phyloP scores from a whole-genome alignment of 2,329 filamentous ascomycete species.

The Colletotrichum incanum region DNA sequence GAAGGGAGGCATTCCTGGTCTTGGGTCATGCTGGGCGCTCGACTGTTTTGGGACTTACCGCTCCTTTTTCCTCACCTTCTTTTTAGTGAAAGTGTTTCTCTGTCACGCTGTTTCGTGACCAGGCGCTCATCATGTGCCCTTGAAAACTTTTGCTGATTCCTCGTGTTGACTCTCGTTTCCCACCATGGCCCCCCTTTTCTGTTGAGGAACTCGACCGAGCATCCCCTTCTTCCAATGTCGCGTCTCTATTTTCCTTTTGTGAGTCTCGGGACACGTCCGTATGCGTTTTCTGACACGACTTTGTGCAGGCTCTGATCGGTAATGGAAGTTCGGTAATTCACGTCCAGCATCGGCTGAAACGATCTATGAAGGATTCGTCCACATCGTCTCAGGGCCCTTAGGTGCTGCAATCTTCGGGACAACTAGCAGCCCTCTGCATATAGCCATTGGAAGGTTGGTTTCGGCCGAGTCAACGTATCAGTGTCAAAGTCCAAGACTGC shows the following conservation, averaged over 20 bases:
- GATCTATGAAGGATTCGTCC: background rate
- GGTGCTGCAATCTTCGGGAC: background rate
- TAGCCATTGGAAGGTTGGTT: too few species aligned
- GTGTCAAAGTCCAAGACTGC: background rate
- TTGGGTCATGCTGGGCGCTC: constrained; percentile 24
- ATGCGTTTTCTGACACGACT: background rate
- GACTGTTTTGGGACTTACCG: constrained; percentile 25
- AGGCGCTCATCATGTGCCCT: constrained; percentile 13
- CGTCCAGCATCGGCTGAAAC: constrained; percentile 22
- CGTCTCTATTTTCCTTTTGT: background rate
- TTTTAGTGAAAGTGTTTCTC: background rate
- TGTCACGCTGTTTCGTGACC: constrained; percentile 21
- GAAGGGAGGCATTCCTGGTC: background rate
- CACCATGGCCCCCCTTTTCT: constrained; percentile 22
- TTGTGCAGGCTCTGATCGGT: background rate
- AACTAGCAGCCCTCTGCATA: background rate
- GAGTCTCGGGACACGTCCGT: background rate
- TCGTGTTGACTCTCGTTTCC: background rate
- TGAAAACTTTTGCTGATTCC: constrained; percentile 14
- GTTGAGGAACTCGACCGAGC: background rate
- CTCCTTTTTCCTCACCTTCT: constrained; percentile 15
- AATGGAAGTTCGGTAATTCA: background rate
- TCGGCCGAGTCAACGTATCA: background rate
- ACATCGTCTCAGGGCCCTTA: too few species aligned
- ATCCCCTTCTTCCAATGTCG: background rate